Percentiles rank a stretch among this genome's conserved stretches.
Conservation (phyloP, 768 basidiomycete genomes). For the Sistotremastrum niveocremeum region DNA sequence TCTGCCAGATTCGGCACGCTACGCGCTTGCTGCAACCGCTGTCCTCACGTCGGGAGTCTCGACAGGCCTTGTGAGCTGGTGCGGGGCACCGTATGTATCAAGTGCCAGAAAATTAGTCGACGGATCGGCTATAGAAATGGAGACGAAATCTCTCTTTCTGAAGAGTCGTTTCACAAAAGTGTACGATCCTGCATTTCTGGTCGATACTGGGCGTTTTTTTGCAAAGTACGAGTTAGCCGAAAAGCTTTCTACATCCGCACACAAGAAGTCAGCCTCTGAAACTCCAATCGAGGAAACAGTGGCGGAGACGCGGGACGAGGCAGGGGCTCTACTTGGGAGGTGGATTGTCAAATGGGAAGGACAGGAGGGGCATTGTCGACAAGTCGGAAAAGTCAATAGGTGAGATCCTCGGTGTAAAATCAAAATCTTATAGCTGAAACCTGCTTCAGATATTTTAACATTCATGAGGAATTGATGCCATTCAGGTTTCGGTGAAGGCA, state of each 20-base stretch:
- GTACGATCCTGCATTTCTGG: conserved; percentile 61
- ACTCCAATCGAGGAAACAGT: conserved; percentile 54
- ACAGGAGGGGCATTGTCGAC: conserved; percentile 48
- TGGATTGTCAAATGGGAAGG: conserved; percentile 73
- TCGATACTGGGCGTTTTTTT: conserved; percentile 52
- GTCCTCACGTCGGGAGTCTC: conserved; percentile 60
- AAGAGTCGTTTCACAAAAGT: conserved; percentile 52
- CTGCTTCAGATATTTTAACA: conserved; percentile 31
- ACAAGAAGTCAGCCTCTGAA: conserved; percentile 15
- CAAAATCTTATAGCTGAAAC: neutral
- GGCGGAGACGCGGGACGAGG: conserved; percentile 54
- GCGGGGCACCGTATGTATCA: conserved; percentile 62
- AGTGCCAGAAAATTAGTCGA: conserved; percentile 15
- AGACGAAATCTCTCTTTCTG: conserved; percentile 49
- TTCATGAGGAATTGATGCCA: conserved; percentile 34
- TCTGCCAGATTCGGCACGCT: conserved; percentile 54
- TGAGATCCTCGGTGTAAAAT: conserved; percentile 22
- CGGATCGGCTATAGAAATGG: conserved; percentile 38
- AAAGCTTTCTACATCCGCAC: conserved; percentile 29
- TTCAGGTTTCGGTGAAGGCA: too few relatives aligned
- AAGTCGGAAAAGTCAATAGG: conserved; percentile 54
- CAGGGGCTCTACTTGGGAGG: conserved; percentile 50
- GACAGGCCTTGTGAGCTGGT: conserved; percentile 60
- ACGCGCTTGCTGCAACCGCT: conserved; percentile 55
- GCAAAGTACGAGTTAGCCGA: conserved; percentile 70